Conservation (phyloP, 2,329 filamentous ascomycete species). For the Ascochyta rabiei region DNA sequence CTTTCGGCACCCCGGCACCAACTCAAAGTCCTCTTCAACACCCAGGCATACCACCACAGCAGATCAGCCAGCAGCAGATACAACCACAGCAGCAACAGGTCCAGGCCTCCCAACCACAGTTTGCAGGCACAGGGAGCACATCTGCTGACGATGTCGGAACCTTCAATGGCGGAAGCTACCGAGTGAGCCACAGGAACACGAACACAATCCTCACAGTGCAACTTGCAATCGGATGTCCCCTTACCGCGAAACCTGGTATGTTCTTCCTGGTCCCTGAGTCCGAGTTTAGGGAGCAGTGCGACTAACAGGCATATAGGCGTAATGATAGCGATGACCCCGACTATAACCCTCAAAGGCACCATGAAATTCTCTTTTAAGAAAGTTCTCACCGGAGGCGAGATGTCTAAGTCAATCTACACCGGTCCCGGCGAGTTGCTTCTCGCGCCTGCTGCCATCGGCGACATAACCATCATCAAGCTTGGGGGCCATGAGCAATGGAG, state of each 20-base stretch:
- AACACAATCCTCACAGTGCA: slow-evolving; percentile 91
- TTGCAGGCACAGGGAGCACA: slow-evolving; percentile 51
- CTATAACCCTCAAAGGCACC: slow-evolving; percentile 80
- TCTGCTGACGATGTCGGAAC: slow-evolving; percentile 86
- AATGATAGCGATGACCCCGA: slow-evolving; percentile 95
- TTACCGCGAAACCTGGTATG: slow-evolving; percentile 76
- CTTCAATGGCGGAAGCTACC: slow-evolving; percentile 94
- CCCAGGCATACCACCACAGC: slow-evolving; percentile 41
- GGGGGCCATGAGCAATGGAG: slow-evolving; percentile 77
- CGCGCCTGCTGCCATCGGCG: slow-evolving; percentile 79
- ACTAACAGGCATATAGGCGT: slow-evolving; percentile 59
- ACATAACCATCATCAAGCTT: slow-evolving; percentile 81
- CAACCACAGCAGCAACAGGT: slow-evolving; percentile 43
- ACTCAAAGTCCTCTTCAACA: slow-evolving; percentile 38
- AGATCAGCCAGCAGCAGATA: slow-evolving; percentile 32
- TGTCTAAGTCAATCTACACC: slow-evolving; percentile 79
- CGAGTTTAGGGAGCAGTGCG: neutral
- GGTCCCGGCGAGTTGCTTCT: slow-evolving; percentile 90
- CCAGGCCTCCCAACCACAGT: slow-evolving; percentile 33
- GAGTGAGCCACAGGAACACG: slow-evolving; percentile 88
- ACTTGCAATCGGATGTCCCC: slow-evolving; percentile 84
- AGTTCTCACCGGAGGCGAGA: slow-evolving; percentile 79
- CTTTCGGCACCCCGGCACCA: slow-evolving; percentile 42
- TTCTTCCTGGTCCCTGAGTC: neutral
- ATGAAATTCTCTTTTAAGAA: slow-evolving; percentile 92